Percentiles rank a stretch among this genome's conserved stretches.
phyloP scores from a whole-genome alignment of 345 rosid genomes.

The Populus nigra region DNA sequence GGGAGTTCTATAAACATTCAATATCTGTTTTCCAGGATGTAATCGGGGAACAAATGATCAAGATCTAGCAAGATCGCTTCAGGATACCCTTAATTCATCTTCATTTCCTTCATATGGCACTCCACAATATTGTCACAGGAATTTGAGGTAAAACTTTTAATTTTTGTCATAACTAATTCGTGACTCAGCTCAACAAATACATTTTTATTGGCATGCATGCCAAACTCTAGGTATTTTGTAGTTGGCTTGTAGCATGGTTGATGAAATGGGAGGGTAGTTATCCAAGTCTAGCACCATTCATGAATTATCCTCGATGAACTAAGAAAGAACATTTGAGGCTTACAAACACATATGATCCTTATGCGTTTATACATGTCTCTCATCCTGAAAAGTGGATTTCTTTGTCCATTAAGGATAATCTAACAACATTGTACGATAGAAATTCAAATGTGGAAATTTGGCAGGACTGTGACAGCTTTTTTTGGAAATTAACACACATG shows the following conservation, averaged over 20 bases:
- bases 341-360: too few species aligned
- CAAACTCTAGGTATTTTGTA: not conserved
- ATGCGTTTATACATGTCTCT: too few species aligned
- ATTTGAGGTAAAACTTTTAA: constrained; percentile 41
- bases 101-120: constrained; percentile 53
- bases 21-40: constrained; percentile 38
- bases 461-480: not conserved
- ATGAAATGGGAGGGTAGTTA: not conserved
- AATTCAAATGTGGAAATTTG: not conserved
- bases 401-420: too few species aligned
- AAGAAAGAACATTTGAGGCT: too few species aligned
- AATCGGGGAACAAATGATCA: constrained; percentile 45
- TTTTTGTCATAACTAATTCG: not conserved
- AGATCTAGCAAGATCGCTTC: constrained; percentile 46
- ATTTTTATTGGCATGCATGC: not conserved
- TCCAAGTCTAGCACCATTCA: not conserved
- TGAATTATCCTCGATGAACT: too few species aligned
- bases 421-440: not conserved
- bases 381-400: too few species aligned
- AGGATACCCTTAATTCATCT: constrained; percentile 42
- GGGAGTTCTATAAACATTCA: not conserved
- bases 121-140: constrained; percentile 41
- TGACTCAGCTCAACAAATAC: not conserved
- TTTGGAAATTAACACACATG: not conserved
- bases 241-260: not conserved